phyloP scores from a whole-genome alignment of 495 filamentous ascomycete genomes.

The Parachaetomium inaequale region DNA sequence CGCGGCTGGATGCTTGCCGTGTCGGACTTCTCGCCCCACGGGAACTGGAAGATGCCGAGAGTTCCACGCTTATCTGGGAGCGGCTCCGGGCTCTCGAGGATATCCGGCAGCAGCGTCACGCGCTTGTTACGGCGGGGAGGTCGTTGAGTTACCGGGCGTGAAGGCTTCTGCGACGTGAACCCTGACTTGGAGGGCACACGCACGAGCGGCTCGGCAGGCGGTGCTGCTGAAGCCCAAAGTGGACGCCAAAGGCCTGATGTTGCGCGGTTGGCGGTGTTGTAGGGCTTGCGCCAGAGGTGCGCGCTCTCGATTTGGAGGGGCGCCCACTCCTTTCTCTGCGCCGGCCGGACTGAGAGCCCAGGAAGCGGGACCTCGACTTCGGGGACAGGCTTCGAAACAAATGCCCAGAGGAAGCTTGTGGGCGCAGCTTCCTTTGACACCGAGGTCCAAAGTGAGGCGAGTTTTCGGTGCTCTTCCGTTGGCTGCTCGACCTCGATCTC shows the following conservation, averaged over 20 bases:
- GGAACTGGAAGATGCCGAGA: conserved; percentile 55
- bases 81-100: conserved; percentile 53
- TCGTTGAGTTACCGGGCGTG: conserved; percentile 41
- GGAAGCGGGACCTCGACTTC: conserved; percentile 26
- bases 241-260: conserved; percentile 39
- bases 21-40: conserved; percentile 56
- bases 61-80: conserved; percentile 50
- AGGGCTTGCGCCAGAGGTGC: conserved; percentile 41
- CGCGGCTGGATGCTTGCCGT: conserved; percentile 40
- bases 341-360: conserved; percentile 31
- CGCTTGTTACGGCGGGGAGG: conserved; percentile 51
- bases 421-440: neutral
- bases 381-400: conserved; percentile 9
- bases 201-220: conserved; percentile 34
- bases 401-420: conserved; percentile 19
- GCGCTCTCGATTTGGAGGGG: conserved; percentile 38
- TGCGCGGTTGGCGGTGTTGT: conserved; percentile 22
- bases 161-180: conserved; percentile 26
- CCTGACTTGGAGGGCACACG: conserved; percentile 12
- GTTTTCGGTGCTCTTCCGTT: neutral
- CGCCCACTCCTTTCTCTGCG: conserved; percentile 30
- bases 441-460: conserved; percentile 27
- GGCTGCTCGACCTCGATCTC: conserved; percentile 26
- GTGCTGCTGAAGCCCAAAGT: conserved; percentile 32
- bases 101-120: conserved; percentile 52